Evolutionary conservation across 1,139 yeast genomes (phyloP), one percentile per base, ranked within the genome.

Genomic region (Pichia sp.): DNA sequence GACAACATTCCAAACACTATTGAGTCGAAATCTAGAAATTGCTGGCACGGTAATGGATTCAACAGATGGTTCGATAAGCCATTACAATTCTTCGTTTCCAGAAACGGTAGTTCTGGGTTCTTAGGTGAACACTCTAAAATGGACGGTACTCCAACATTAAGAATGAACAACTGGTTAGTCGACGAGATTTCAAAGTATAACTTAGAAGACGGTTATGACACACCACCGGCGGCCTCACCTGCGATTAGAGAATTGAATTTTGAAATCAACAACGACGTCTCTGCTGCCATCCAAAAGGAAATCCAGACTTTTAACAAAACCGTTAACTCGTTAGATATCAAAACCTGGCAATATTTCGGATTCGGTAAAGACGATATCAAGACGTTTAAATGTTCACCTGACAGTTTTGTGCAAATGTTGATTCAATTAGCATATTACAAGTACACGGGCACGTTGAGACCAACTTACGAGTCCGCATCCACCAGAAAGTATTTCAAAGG

Each of bases 81-180:
- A 7, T 72, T 87, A 56, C 95, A 93, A 71, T 85, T 88, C 65
- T 79, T 90, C 56, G 80, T 93, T 48, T 73, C 86, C 54, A 84
- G 82, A 55, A 90, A 89, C 66, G 96, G 96, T 53, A 76, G 82
- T 57, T 87, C 96, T 19, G 98, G 97, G 1, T 91, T 90, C 73
- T 71, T 90, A 64, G 98, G 96, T 53, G 99, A 93, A 71, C 99
- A 93, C 72, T 89, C 97, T 31, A 86, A 81, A 75, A 93, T 93
- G 98, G 99, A 93, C 68, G 99, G 98, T 54, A 89, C 97, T 19
- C 96, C 97, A 61, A 93, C 96, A 34, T 83, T 88, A 60, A 83
- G 91, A 60, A 71, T 93, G 70, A 91, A 91, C 69, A 91, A 89
- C 69, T 83, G 76, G 62, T 76, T 91, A 43, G 75, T 82, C 57